These are phyloP conservation scores for Psidium guajava DNA, from an alignment of 345 rosid species.

Conservation along the genomic window DNA sequence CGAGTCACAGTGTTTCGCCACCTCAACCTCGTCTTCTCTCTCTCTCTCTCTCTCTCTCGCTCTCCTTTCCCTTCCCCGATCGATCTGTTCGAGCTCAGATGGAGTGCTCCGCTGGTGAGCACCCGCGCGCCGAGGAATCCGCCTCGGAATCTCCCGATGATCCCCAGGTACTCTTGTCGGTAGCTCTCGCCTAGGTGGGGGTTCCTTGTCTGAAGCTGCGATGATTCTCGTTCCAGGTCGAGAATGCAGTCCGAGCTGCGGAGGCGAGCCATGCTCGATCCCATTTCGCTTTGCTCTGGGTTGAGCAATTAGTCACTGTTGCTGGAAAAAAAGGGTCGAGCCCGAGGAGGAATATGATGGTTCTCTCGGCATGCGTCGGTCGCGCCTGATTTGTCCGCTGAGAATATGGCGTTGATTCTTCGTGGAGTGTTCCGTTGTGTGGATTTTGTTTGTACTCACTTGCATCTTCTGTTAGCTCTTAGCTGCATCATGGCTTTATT, in stretches of 20 bases:
- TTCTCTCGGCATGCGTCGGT: neutral
- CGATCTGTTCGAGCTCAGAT: neutral
- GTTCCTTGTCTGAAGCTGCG: neutral
- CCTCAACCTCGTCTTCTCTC: neutral
- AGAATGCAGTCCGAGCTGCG: neutral
- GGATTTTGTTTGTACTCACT: neutral
- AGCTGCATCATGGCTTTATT: neutral
- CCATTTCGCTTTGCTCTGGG: neutral
- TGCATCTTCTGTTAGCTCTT: neutral
- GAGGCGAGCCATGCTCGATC: neutral
- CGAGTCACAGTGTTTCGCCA: too few relatives aligned
- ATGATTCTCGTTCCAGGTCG: too few relatives aligned
- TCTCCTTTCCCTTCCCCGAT: neutral
- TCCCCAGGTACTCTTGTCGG: neutral
- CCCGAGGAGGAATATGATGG: neutral
- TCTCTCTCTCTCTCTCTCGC: neutral
- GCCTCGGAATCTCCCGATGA: neutral
- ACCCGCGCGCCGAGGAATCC: neutral
- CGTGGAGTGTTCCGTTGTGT: neutral
- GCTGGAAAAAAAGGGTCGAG: neutral
- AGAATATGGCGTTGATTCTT: neutral
- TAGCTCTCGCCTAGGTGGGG: neutral
- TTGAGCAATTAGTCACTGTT: neutral
- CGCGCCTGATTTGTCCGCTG: neutral
- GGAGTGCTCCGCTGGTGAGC: neutral